phyloP scores from a whole-genome alignment of 2,329 filamentous ascomycete genomes.

The Neophaeococcomyces mojaviensis region DNA sequence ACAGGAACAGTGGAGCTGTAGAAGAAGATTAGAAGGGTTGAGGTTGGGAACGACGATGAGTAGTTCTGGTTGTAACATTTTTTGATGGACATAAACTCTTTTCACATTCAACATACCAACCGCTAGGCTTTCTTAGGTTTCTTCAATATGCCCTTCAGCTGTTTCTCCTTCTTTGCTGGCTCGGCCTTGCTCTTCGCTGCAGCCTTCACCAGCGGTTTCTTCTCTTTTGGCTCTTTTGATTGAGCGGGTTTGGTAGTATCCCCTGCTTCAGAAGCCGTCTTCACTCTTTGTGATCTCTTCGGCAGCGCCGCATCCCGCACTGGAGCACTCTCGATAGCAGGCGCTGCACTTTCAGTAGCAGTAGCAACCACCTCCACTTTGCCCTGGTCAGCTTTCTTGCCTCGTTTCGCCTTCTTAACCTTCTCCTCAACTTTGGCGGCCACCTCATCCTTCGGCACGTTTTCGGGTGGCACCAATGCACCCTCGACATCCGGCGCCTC shows the following conservation, averaged over 20 bases:
- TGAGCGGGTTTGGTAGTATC: conserved; percentile 22
- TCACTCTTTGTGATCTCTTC: conserved; percentile 21
- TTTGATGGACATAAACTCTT: too few relatives aligned
- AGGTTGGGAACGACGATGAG: too few relatives aligned
- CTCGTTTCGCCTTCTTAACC: conserved; percentile 15
- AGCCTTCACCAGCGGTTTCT: conserved; percentile 22
- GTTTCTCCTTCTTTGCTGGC: conserved; percentile 29
- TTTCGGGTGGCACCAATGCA: conserved; percentile 22
- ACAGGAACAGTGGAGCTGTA: neutral
- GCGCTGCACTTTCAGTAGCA: conserved; percentile 6
- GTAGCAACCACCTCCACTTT: too few relatives aligned
- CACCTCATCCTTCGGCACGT: conserved; percentile 25
- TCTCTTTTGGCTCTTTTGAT: conserved; percentile 3
- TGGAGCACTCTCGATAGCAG: conserved; percentile 4
- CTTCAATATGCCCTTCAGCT: conserved; percentile 20
- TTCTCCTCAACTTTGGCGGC: conserved; percentile 20
- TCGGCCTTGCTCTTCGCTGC: conserved; percentile 21
- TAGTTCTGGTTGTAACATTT: too few relatives aligned
- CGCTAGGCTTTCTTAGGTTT: conserved; percentile 2
- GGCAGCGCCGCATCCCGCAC: neutral
- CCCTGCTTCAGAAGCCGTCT: conserved; percentile 27
- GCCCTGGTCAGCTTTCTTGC: conserved; percentile 9
- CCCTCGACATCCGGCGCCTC: conserved; percentile 26
- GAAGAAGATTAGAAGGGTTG: too few relatives aligned
- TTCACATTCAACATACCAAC: too few relatives aligned